Percentiles rank a stretch among this genome's conserved stretches.
These are phyloP conservation scores for Comarum palustre DNA, from an alignment of 306 rosid genomes.

Conservation along the genomic window DNA sequence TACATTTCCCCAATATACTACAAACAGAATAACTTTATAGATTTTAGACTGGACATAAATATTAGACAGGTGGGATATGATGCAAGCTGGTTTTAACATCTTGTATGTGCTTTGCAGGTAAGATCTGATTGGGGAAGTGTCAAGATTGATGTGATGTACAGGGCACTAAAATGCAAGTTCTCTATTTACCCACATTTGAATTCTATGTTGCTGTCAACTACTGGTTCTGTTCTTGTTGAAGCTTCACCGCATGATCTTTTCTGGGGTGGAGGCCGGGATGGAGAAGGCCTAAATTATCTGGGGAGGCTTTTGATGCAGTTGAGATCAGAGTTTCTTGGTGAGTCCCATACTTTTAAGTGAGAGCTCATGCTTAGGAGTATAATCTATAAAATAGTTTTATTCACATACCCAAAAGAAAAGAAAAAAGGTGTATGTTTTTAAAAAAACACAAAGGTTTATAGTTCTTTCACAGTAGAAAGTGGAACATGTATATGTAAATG, in stretches of 20 bases:
- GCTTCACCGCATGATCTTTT: constrained; percentile 88
- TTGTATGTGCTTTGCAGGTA: constrained; percentile 42
- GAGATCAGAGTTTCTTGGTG: constrained; percentile 82
- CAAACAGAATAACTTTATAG: not conserved
- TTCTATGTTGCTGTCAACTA: constrained; percentile 72
- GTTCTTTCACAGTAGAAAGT: not conserved
- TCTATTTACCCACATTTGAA: constrained; percentile 72
- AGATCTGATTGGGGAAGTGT: constrained; percentile 77
- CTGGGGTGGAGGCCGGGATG: constrained; percentile 96
- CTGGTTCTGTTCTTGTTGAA: constrained; percentile 84
- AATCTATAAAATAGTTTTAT: not conserved
- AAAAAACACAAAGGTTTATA: not conserved
- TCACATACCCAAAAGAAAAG: not conserved
- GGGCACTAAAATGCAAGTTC: constrained; percentile 82
- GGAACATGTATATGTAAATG: not conserved
- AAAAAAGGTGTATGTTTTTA: not conserved
- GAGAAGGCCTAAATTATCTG: constrained; percentile 86
- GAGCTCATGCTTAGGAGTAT: not conserved
- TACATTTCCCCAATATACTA: too few species aligned
- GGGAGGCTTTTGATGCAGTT: constrained; percentile 83
- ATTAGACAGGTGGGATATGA: not conserved
- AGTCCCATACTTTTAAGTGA: constrained; percentile 27
- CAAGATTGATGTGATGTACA: constrained; percentile 80
- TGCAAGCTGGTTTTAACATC: not conserved
- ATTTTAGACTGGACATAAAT: not conserved